Percentiles rank a stretch among this genome's conserved stretches.
Conservation (phyloP, 2,329 filamentous ascomycete species). For the Aspergillus brasiliensis region DNA sequence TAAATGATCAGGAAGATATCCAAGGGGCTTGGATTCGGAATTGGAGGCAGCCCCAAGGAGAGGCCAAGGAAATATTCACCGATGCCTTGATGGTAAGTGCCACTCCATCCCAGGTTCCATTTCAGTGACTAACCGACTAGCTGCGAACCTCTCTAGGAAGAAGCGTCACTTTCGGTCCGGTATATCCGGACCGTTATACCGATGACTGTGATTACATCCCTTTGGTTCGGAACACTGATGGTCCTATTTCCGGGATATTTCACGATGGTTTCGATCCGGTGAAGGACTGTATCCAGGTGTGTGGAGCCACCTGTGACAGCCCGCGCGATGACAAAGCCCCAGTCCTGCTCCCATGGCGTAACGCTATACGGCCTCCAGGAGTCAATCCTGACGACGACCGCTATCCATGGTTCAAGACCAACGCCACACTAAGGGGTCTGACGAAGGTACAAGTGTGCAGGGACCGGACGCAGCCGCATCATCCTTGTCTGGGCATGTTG, state of each 20-base stretch:
- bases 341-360: background rate
- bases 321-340: background rate
- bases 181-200: background rate
- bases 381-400: background rate
- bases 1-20: constrained; percentile 15
- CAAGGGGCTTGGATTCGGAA: constrained; percentile 15
- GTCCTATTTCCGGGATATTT: constrained; percentile 19
- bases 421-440: constrained; percentile 12
- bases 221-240: constrained; percentile 11
- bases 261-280: constrained; percentile 15
- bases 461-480: constrained; percentile 11
- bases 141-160: constrained; percentile 18
- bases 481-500: constrained; percentile 14
- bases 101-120: background rate
- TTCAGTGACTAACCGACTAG: constrained; percentile 11
- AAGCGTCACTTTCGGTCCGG: constrained; percentile 16
- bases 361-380: background rate
- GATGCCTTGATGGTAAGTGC: constrained; percentile 15
- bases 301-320: constrained; percentile 20
- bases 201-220: constrained; percentile 9
- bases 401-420: constrained; percentile 16
- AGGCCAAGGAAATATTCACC: too few relatives aligned
- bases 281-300: background rate
- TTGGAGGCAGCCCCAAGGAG: background rate
- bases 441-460: constrained; percentile 17